These are phyloP conservation scores for Epichloe brachyelytri DNA, from an alignment of 2,329 filamentous ascomycete genomes.

Conservation along the genomic window DNA sequence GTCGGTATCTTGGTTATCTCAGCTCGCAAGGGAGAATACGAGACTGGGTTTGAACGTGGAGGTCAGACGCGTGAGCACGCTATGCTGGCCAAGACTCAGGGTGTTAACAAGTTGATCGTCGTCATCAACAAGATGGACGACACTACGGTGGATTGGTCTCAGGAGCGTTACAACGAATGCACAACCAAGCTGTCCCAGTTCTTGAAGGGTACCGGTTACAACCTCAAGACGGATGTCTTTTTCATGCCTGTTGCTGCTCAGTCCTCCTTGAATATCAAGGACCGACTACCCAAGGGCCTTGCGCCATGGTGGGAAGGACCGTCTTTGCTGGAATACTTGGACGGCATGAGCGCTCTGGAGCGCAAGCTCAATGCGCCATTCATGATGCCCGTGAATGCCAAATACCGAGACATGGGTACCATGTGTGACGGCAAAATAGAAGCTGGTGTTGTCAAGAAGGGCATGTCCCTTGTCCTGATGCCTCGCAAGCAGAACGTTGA, in stretches of 20 bases:
- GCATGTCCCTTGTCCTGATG: conserved; percentile 81
- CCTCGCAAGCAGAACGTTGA: conserved; percentile 76
- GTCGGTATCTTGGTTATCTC: conserved; percentile 93
- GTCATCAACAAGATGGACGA: conserved; percentile 99
- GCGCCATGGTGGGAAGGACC: conserved; percentile 81
- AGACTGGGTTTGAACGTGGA: conserved; percentile 93
- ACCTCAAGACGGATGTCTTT: conserved; percentile 80
- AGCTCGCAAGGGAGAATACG: conserved; percentile 94
- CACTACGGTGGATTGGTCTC: conserved; percentile 87
- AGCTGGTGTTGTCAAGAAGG: conserved; percentile 86
- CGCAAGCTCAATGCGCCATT: conserved; percentile 95
- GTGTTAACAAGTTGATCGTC: conserved; percentile 91
- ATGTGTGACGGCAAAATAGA: conserved; percentile 98
- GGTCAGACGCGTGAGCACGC: conserved; percentile 97
- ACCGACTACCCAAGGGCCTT: conserved; percentile 63
- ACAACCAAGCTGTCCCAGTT: conserved; percentile 77
- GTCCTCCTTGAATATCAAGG: conserved; percentile 74
- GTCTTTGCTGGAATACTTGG: conserved; percentile 89
- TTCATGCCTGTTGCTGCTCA: conserved; percentile 97
- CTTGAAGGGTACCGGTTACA: conserved; percentile 86
- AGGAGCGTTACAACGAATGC: conserved; percentile 87
- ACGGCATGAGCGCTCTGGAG: conserved; percentile 82
- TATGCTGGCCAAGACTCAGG: conserved; percentile 94
- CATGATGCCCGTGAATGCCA: conserved; percentile 96
- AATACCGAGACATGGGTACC: conserved; percentile 95